Evolutionary conservation across 345 rosid species (phyloP), one percentile per base, ranked within the genome.

Genomic region (Melaleuca alternifolia): DNA sequence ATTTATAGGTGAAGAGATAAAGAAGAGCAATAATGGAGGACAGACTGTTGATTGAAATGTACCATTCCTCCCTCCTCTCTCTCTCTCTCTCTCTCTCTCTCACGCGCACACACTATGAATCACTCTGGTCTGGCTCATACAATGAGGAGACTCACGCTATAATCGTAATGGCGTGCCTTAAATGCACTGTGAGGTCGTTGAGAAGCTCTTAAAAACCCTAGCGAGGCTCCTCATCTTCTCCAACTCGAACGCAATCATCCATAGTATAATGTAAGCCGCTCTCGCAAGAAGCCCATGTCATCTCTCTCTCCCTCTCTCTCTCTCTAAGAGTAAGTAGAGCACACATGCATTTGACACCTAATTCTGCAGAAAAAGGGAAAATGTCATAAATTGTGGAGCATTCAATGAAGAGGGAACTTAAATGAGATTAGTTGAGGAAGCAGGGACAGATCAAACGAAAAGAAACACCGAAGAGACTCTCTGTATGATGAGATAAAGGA

Each of bases 351-450:
- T 85, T 14, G 88, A 79, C 92, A 93, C 95, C 95, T 94, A 93
- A 91, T 91, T 90, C 89, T 93, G 92, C 94, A 92, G 94, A 86
- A 88, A 86, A 90, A 82, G 84, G 86, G 30, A 84, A 86, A 84
- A 88, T 77, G 87, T 37, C 91, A 59, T 89, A 85, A 93, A 93
- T 89, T 90, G 86, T 11, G 71, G 85, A 87, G 95, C 93, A 92
- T 92, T 90, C 84, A 94, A 90, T 90, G 90, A 88, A 87, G 86
- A 92, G 92, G 92, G 86, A 83, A 41, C 81, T 53, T 95, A 84
- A 96, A 94, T 94, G 95, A n/a, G 91, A 91, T 94, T 92, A 87
- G 99, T 93, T 96, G 98, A 93, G 95, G 90, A 93, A 37, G 83
- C n/a, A 48, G 28, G 50, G 75, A 82, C 57, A 61, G 54, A 51